These are phyloP conservation scores for Coniochaeta sp. DNA, from an alignment of 2,329 filamentous ascomycete species.

Conservation along the genomic window DNA sequence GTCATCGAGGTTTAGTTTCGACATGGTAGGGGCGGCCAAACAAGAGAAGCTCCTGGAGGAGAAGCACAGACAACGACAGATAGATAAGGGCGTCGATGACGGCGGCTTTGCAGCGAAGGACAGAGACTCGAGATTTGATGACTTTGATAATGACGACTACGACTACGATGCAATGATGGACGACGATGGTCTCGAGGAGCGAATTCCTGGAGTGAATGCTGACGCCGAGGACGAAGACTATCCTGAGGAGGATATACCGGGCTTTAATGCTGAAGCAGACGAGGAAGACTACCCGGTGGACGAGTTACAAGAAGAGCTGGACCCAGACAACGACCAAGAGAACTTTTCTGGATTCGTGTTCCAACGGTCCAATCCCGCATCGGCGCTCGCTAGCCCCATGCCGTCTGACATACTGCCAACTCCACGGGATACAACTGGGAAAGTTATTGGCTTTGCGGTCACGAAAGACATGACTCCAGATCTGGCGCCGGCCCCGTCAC, in stretches of 20 bases:
- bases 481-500: slow-evolving; percentile 11
- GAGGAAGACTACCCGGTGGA: slow-evolving; percentile 30
- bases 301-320: slow-evolving; percentile 23
- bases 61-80: slow-evolving; percentile 58
- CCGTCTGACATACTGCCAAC: slow-evolving; percentile 39
- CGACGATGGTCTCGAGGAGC: slow-evolving; percentile 58
- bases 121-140: slow-evolving; percentile 49
- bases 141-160: slow-evolving; percentile 53
- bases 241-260: slow-evolving; percentile 54
- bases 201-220: slow-evolving; percentile 50
- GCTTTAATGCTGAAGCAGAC: slow-evolving; percentile 30
- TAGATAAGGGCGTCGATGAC: slow-evolving; percentile 46
- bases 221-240: slow-evolving; percentile 31
- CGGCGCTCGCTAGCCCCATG: slow-evolving; percentile 41
- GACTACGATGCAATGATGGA: slow-evolving; percentile 59
- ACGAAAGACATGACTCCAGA: slow-evolving; percentile 36
- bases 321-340: slow-evolving; percentile 49
- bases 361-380: slow-evolving; percentile 44
- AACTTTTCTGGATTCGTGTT: slow-evolving; percentile 55
- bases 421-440: slow-evolving; percentile 46
- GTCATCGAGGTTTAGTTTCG: slow-evolving; percentile 74
- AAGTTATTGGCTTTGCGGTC: slow-evolving; percentile 49
- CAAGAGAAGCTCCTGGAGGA: slow-evolving; percentile 66
- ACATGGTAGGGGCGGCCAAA: slow-evolving; percentile 64
- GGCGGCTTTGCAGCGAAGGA: slow-evolving; percentile 20